phyloP scores from a whole-genome alignment of 108 stramenopile genomes.

The Stephanodiscus triporus region DNA sequence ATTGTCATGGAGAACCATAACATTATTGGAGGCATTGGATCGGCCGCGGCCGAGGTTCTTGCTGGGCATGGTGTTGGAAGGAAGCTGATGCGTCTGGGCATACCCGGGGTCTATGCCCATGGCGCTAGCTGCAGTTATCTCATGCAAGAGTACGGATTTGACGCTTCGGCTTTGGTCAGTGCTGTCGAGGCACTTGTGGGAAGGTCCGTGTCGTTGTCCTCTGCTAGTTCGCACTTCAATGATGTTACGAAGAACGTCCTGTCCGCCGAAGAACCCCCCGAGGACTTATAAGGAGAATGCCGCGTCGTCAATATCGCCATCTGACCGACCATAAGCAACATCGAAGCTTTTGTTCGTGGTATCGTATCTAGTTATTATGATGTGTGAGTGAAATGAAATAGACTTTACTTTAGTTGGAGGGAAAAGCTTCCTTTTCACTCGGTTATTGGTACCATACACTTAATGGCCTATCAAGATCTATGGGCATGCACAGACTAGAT shows the following conservation, averaged over 20 bases:
- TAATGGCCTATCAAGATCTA: too few relatives aligned
- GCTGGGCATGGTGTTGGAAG: conserved; percentile 28
- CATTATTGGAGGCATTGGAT: conserved; percentile 24
- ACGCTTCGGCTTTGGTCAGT: conserved; percentile 17
- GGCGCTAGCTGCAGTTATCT: conserved; percentile 30
- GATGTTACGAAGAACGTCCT: background rate
- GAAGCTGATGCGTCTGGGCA: conserved; percentile 19
- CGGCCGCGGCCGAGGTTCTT: conserved; percentile 24
- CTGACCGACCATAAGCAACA: too few relatives aligned
- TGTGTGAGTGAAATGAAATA: too few relatives aligned
- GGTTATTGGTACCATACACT: too few relatives aligned
- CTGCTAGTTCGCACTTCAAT: background rate
- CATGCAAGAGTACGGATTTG: conserved; percentile 17
- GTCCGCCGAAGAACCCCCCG: background rate
- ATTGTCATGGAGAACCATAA: conserved; percentile 33
- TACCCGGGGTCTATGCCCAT: conserved; percentile 25
- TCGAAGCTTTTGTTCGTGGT: too few relatives aligned
- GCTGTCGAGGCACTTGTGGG: conserved; percentile 27
- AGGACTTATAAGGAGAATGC: background rate
- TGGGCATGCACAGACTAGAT: too few relatives aligned
- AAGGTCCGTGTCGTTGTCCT: conserved; percentile 2
- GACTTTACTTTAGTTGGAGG: too few relatives aligned
- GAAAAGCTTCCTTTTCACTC: too few relatives aligned
- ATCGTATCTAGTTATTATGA: too few relatives aligned
- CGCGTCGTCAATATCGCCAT: background rate